phyloP scores from a whole-genome alignment of 257 asterid species.

The Fraxinus anomala region DNA sequence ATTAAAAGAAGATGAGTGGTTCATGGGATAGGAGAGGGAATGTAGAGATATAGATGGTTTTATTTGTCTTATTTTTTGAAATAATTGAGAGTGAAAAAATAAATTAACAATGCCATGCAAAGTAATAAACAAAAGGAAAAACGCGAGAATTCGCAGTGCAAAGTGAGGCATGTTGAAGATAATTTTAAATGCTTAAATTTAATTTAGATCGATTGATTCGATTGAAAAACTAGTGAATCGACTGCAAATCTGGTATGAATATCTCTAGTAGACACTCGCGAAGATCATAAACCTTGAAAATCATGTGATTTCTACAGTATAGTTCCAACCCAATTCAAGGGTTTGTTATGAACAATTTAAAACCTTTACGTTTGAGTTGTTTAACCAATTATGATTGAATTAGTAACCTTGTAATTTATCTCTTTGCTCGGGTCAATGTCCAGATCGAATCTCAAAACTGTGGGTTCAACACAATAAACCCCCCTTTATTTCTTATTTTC shows the following conservation, averaged over 20 bases:
- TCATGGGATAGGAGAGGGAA: constrained; percentile 23
- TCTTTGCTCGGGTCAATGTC: no score
- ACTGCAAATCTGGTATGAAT: background rate
- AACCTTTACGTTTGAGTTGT: no score
- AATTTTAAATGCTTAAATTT: background rate
- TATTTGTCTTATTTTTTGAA: constrained; percentile 23
- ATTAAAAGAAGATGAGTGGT: constrained; percentile 34
- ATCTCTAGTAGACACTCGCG: background rate
- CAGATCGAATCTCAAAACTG: no score
- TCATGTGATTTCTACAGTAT: background rate
- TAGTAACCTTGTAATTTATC: no score
- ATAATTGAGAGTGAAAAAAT: constrained; percentile 8
- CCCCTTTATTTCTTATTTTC: no score
- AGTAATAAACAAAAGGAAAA: no score
- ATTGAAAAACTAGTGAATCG: no score
- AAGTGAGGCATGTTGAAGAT: background rate
- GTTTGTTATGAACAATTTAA: no score
- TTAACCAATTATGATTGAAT: no score
- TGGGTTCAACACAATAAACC: no score
- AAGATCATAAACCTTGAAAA: no score
- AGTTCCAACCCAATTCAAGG: no score
- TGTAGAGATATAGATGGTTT: constrained; percentile 34
- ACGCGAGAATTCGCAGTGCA: background rate
- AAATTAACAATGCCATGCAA: background rate
- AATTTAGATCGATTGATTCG: background rate